These are phyloP conservation scores for Penicillium janthinellum DNA, from an alignment of 2,329 filamentous ascomycete genomes.

Conservation along the genomic window DNA sequence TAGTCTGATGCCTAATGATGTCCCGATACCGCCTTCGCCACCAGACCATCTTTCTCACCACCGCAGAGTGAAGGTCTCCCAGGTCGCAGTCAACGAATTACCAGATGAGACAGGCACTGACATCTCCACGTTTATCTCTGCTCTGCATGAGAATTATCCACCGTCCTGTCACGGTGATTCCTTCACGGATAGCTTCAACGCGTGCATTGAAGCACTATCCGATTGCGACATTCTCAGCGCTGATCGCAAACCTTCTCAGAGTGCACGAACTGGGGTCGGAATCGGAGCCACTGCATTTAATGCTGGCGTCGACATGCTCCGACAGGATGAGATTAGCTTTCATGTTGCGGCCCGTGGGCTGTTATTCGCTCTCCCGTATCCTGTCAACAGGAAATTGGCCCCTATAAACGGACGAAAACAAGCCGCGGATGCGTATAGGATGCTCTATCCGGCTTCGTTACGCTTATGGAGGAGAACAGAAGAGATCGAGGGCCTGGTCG, in stretches of 20 bases:
- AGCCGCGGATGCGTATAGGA: slow-evolving; percentile 70
- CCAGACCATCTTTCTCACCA: slow-evolving; percentile 61
- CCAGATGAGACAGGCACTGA: slow-evolving; percentile 94
- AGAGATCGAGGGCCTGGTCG: slow-evolving; percentile 72
- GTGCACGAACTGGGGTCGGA: slow-evolving; percentile 55
- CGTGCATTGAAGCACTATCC: slow-evolving; percentile 84
- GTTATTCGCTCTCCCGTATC: slow-evolving; percentile 79
- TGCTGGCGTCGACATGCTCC: slow-evolving; percentile 63
- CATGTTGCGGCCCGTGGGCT: slow-evolving; percentile 86
- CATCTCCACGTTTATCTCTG: slow-evolving; percentile 83
- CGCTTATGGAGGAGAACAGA: slow-evolving; percentile 83
- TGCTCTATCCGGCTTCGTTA: slow-evolving; percentile 87
- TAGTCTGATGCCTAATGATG: slow-evolving; percentile 36
- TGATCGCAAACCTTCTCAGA: slow-evolving; percentile 47
- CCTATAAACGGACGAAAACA: slow-evolving; percentile 37
- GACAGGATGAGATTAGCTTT: slow-evolving; percentile 93
- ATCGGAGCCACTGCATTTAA: slow-evolving; percentile 57
- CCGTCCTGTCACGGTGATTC: slow-evolving; percentile 71
- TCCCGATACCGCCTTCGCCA: slow-evolving; percentile 56
- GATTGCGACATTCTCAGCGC: slow-evolving; percentile 83
- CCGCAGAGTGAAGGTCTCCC: slow-evolving; percentile 62
- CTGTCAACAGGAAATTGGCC: slow-evolving; percentile 67
- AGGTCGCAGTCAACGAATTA: slow-evolving; percentile 72
- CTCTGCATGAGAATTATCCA: slow-evolving; percentile 90
- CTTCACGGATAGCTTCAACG: slow-evolving; percentile 76